Evolutionary conservation across 2,329 filamentous ascomycete genomes (phyloP), one percentile per base, ranked within the genome.

Genomic region (Aureobasidium namibiae): DNA sequence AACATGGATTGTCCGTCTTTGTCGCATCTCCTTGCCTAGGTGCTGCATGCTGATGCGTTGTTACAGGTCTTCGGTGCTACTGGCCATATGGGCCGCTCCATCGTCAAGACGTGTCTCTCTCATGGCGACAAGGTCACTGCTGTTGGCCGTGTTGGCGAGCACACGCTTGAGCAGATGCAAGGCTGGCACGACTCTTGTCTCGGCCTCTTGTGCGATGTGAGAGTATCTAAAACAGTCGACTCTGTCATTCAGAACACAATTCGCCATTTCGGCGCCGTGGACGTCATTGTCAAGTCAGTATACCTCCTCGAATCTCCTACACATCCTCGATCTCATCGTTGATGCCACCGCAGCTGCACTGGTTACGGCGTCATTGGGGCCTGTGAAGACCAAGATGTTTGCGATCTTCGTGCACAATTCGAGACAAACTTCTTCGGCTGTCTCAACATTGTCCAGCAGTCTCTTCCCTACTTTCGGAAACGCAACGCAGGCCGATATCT

Each of bases 381-480:
- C 1, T 96, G 92, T 73, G 94, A 97, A 74, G 94, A 97, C 74
- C 94, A 97, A 75, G 91, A 96, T 72, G 90, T 96, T 70, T 87
- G 91, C 72, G 94, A 97, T 70, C 83, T 97, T 65, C 88, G 91
- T 61, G 92, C 95, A 68, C 94, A 97, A 73, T 96, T 97, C 75
- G 90, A 95, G 78, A 96, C 92, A 23, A 99, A 99, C 73, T 96
- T 96, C 73, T 92, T 95, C 80, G 94, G 94, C 57, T 95, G 91
- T 0, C 75, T 97, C 61, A 89, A 97, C 74, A 96, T 99, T 67
- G 87, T 97, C 61, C 91, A 96, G 71, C 78, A 89, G 21, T 92
- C 88, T 1, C 76, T 97, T 38, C 91, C 92, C 0, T 90, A 95
- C 74, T 95, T 97, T 66, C 85, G 92, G 54, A 61, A 61, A 23